These are phyloP conservation scores for Colletotrichum sojae DNA, from an alignment of 2,329 filamentous ascomycete species.

Conservation along the genomic window DNA sequence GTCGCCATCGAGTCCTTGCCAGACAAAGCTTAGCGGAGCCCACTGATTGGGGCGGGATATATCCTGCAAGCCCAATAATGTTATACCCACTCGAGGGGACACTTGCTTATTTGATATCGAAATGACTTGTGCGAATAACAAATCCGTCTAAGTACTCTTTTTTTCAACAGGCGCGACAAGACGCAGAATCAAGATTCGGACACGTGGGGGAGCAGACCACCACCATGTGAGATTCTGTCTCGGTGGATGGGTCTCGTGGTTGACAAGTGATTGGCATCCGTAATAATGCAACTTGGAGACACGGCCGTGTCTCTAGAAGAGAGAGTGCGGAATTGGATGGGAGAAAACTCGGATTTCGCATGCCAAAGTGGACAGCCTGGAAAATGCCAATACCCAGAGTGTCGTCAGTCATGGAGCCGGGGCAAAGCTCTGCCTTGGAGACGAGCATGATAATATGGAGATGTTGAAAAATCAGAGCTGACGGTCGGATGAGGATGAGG, in stretches of 20 bases:
- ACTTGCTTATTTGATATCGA: slow-evolving; percentile 20
- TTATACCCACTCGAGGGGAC: slow-evolving; percentile 24
- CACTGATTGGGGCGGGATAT: slow-evolving; percentile 24
- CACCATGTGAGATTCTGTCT: slow-evolving; percentile 24
- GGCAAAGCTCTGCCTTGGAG: slow-evolving; percentile 29
- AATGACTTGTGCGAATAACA: slow-evolving; percentile 8
- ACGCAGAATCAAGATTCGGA: background rate
- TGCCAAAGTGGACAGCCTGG: slow-evolving; percentile 15
- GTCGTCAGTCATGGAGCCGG: slow-evolving; percentile 36
- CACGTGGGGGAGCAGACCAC: slow-evolving; percentile 20
- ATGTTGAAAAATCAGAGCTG: slow-evolving; percentile 39
- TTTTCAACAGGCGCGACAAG: slow-evolving; percentile 23
- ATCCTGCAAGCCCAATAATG: slow-evolving; percentile 29
- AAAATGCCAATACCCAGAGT: slow-evolving; percentile 26
- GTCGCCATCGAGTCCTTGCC: slow-evolving; percentile 46
- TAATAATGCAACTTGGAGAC: slow-evolving; percentile 1
- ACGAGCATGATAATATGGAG: slow-evolving; percentile 29
- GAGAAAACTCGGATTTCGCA: slow-evolving; percentile 24
- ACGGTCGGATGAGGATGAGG: slow-evolving; percentile 23
- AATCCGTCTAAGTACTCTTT: slow-evolving; percentile 2
- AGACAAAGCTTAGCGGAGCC: slow-evolving; percentile 40
- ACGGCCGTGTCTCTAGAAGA: slow-evolving; percentile 1
- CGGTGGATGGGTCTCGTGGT: slow-evolving; percentile 22
- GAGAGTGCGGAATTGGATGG: background rate
- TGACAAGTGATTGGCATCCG: background rate